phyloP scores from a whole-genome alignment of 192 early-diverging fungal species.

The Pilaira anomala region DNA sequence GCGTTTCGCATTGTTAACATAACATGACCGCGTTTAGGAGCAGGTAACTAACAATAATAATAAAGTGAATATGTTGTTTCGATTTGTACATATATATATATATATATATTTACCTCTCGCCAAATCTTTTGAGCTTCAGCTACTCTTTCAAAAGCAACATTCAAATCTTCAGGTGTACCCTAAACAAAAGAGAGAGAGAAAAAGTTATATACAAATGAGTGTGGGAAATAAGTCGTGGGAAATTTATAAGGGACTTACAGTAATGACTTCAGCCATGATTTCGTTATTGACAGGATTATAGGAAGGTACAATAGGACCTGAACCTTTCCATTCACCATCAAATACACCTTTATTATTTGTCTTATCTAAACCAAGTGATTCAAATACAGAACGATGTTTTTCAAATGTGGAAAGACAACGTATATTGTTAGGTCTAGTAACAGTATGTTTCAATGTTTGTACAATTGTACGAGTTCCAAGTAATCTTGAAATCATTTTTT shows the following conservation, averaged over 20 bases:
- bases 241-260: constrained; percentile 40
- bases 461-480: constrained; percentile 5
- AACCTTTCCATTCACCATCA: constrained; percentile 72
- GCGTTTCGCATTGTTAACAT: constrained; percentile 86
- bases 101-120: constrained; percentile 41
- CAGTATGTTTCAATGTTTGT: not conserved
- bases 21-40: constrained; percentile 86
- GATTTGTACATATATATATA: not conserved
- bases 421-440: too few relatives aligned
- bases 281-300: constrained; percentile 79
- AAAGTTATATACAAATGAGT: too few relatives aligned
- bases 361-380: constrained; percentile 58
- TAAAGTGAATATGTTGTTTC: not conserved
- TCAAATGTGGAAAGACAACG: constrained; percentile 33
- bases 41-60: constrained; percentile 52
- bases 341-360: constrained; percentile 71
- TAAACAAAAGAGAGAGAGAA: not conserved
- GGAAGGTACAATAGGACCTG: constrained; percentile 58
- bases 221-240: not conserved
- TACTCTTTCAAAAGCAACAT: constrained; percentile 61
- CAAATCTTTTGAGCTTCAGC: constrained; percentile 61
- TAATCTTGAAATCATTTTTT: constrained; percentile 7
- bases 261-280: constrained; percentile 75
- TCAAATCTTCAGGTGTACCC: constrained; percentile 57
- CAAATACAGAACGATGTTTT: constrained; percentile 48